These are phyloP conservation scores for Lomentospora prolificans DNA, from an alignment of 2,329 filamentous ascomycete genomes.

Conservation along the genomic window DNA sequence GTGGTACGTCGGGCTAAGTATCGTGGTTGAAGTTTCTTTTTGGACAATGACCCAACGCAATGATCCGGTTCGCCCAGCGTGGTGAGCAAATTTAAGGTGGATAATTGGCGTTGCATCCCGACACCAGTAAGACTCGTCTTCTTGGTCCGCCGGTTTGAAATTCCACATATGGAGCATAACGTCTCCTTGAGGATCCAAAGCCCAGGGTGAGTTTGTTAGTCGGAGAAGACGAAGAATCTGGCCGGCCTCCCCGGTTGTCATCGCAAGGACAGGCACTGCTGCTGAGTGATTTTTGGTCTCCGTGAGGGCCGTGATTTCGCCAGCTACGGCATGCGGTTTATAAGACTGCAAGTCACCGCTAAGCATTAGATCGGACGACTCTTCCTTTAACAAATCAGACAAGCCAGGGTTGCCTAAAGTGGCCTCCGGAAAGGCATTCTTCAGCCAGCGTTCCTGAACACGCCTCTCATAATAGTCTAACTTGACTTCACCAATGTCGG, in stretches of 20 bases:
- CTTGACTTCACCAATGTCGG: constrained; percentile 1
- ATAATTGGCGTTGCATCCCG: constrained; percentile 39
- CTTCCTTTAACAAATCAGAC: constrained; percentile 24
- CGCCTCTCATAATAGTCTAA: constrained; percentile 17
- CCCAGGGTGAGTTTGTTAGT: constrained; percentile 39
- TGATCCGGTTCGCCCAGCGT: constrained; percentile 23
- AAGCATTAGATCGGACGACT: constrained; percentile 12
- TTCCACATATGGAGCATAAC: constrained; percentile 36
- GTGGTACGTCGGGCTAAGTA: constrained; percentile 42
- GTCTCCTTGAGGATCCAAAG: constrained; percentile 40
- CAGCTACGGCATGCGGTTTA: constrained; percentile 22
- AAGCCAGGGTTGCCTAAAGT: constrained; percentile 27
- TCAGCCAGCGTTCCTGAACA: constrained; percentile 38
- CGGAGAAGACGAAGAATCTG: constrained; percentile 47
- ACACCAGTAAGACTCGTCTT: constrained; percentile 43
- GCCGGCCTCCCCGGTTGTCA: constrained; percentile 45
- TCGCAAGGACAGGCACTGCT: constrained; percentile 31
- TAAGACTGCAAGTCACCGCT: constrained; percentile 3
- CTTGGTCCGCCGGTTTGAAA: constrained; percentile 30
- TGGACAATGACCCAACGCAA: constrained; percentile 45
- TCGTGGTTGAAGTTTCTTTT: constrained; percentile 38
- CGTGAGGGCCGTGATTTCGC: constrained; percentile 38
- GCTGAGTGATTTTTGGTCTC: constrained; percentile 14
- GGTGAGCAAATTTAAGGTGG: constrained; percentile 38
- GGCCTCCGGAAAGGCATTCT: constrained; percentile 40